phyloP scores from a whole-genome alignment of 768 basidiomycete genomes.

The Tricholoma sp. region DNA sequence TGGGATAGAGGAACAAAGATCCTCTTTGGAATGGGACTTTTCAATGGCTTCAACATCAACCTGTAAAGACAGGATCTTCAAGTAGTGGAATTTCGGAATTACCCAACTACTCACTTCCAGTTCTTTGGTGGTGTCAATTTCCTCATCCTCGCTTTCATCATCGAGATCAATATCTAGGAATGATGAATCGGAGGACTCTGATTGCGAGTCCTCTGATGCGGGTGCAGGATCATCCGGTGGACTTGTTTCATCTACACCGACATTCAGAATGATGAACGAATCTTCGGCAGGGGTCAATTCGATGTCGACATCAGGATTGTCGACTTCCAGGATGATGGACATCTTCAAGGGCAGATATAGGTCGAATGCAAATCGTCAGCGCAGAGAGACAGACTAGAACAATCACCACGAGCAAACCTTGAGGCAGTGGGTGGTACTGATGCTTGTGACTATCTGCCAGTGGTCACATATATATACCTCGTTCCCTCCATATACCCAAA shows the following conservation, averaged over 20 bases:
- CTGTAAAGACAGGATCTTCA: neutral
- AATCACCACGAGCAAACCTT: too few relatives aligned
- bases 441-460: too few relatives aligned
- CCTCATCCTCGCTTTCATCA: neutral
- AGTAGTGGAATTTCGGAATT: neutral
- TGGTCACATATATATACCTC: too few relatives aligned
- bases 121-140: neutral
- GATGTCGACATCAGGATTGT: neutral
- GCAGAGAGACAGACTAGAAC: neutral
- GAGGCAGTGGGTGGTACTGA: too few relatives aligned
- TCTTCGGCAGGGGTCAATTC: neutral
- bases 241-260: too few relatives aligned
- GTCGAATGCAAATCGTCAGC: neutral
- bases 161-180: neutral
- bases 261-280: neutral
- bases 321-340: neutral
- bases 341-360: neutral
- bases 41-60: neutral
- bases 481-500: too few relatives aligned
- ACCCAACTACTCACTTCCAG: neutral
- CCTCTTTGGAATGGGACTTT: neutral
- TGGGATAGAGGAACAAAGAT: constrained; percentile 20
- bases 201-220: neutral
- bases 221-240: neutral
- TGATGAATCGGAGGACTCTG: neutral